Evolutionary conservation across 345 rosid species (phyloP), one percentile per base, ranked within the genome.

Genomic region (Salix arbutifolia): DNA sequence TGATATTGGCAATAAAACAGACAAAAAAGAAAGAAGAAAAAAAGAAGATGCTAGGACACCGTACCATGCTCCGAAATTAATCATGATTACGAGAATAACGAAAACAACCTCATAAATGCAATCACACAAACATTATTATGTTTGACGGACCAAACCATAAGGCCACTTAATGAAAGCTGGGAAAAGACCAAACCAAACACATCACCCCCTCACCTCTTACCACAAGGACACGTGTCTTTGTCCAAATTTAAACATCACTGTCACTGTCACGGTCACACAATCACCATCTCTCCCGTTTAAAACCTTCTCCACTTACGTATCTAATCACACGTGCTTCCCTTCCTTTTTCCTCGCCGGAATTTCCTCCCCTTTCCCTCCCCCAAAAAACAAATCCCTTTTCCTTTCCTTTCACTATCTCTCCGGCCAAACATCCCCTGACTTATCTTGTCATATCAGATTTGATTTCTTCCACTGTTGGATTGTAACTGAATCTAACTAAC

Each of bases 251-350:
- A 12, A 13, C 30, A 13, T n/a, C 64, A 23, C 23, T n/a, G 25
- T 75, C 73, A 28, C 67, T n/a, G 23, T 26, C 64, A 35, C 46
- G 12, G 46, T 2, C 46, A 40, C 16, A 17, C 1, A 0, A 58
- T n/a, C 62, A n/a, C 62, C 25, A 12, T 58, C 28, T n/a, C 62
- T 6, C 16, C 62, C 28, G 62, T 58, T 58, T 56, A n/a, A 53
- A 56, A n/a, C 62, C 37, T 35, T 35, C 37, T 56, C 23, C 12
- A n/a, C 26, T 8, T 1, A n/a, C 14, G 62, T 11, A 4, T n/a
- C 67, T 42, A n/a, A n/a, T 26, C 16, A 61, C 87, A 86, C 87
- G 85, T 84, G 87, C 83, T 67, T 58, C 25, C 14, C 46, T 68
- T 71, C 78, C 76, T 0, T 38, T 10, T 74, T 52, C 68, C 38